Conservation (phyloP, 495 filamentous ascomycete genomes). For the Penicillium flavigenum region DNA sequence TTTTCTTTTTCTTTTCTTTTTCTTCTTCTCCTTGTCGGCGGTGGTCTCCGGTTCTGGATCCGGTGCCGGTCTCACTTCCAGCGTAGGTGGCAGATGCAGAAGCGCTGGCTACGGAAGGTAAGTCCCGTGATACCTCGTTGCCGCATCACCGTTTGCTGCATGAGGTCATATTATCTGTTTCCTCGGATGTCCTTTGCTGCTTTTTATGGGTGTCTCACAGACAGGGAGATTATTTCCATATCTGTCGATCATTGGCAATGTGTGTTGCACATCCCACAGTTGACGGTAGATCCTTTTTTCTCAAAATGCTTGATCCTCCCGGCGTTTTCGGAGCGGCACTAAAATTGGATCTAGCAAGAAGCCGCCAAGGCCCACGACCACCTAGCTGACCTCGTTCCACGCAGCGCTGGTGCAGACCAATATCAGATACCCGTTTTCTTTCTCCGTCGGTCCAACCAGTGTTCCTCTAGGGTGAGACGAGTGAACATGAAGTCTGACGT, state of each 20-base stretch:
- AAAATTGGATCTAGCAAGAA: background rate
- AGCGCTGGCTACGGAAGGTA: background rate
- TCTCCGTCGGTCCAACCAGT: background rate
- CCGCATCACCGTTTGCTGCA: too few species aligned
- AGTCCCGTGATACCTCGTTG: background rate
- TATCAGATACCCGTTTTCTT: background rate
- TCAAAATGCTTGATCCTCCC: background rate
- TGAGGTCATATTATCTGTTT: too few species aligned
- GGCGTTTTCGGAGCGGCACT: background rate
- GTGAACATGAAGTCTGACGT: background rate
- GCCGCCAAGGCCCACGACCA: background rate
- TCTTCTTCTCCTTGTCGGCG: background rate
- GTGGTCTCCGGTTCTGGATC: background rate
- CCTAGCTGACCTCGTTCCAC: background rate
- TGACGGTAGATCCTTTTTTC: background rate
- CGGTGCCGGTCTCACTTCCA: background rate
- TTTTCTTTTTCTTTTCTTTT: background rate
- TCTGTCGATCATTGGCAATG: background rate
- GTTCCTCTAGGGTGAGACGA: background rate
- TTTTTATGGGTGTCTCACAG: too few species aligned
- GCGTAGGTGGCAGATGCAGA: background rate
- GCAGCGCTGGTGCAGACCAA: background rate
- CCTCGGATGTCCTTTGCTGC: too few species aligned
- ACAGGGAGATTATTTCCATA: background rate
- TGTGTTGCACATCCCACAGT: background rate